Conservation (phyloP, 352 stramenopile genomes). For the Phytophthora sansomeana region DNA sequence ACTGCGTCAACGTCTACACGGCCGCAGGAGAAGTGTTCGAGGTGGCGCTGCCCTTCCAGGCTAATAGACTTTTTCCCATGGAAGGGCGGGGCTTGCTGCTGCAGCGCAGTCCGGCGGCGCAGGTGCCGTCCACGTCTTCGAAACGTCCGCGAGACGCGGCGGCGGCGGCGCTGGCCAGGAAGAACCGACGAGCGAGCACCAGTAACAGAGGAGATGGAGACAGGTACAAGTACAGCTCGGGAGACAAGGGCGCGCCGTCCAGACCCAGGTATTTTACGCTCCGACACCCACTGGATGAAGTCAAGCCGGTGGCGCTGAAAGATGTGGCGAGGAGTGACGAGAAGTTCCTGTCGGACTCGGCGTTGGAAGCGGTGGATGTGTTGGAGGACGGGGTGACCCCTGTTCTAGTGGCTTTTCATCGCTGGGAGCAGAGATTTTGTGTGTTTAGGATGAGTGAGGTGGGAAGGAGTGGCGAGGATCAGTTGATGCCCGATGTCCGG, state of each 20-base stretch:
- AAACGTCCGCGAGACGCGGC: constrained; percentile 41
- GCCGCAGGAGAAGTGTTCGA: constrained; percentile 75
- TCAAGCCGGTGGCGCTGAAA: constrained; percentile 67
- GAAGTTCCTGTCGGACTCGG: constrained; percentile 58
- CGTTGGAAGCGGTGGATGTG: constrained; percentile 60
- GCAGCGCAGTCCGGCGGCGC: constrained; percentile 57
- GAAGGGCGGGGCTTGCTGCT: constrained; percentile 56
- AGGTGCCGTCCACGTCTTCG: constrained; percentile 34
- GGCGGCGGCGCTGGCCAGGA: constrained; percentile 34
- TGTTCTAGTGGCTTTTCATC: constrained; percentile 64
- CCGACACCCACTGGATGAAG: constrained; percentile 74
- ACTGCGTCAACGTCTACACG: constrained; percentile 76
- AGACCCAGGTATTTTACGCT: constrained; percentile 80
- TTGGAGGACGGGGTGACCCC: constrained; percentile 21
- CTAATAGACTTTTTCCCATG: constrained; percentile 63
- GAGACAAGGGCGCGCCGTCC: constrained; percentile 16
- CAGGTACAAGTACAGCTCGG: constrained; percentile 39
- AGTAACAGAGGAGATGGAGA: constrained; percentile 48
- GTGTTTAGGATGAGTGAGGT: constrained; percentile 51
- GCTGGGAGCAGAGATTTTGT: constrained; percentile 53
- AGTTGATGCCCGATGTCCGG: constrained; percentile 27
- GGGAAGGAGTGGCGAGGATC: background rate
- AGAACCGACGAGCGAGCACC: constrained; percentile 45
- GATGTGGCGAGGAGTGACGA: constrained; percentile 7
- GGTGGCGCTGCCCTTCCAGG: constrained; percentile 77